Conservation (phyloP, 2,329 filamentous ascomycete species). For the Akanthomyces dipterigenus region DNA sequence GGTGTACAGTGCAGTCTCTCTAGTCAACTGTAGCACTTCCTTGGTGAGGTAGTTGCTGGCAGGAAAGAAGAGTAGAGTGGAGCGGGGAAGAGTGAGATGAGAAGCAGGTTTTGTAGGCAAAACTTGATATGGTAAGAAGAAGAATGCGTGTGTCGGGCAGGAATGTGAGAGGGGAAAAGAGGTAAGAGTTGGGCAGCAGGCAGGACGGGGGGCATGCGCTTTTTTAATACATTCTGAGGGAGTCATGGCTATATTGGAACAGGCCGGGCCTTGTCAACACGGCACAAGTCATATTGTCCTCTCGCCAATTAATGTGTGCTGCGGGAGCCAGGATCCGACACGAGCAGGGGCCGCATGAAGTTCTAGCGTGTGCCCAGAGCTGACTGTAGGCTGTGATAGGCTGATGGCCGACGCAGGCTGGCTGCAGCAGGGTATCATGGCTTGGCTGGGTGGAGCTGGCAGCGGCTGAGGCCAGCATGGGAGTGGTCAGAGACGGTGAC, state of each 20-base stretch:
- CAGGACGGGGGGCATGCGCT: constrained; percentile 29
- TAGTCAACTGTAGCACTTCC: constrained; percentile 2
- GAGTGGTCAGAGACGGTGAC: constrained; percentile 3
- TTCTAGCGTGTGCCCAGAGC: neutral
- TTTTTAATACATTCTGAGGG: constrained; percentile 27
- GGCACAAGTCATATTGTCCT: constrained; percentile 1
- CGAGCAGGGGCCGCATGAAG: constrained; percentile 8
- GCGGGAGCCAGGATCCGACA: constrained; percentile 4
- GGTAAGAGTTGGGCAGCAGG: constrained; percentile 31
- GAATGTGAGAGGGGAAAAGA: constrained; percentile 30
- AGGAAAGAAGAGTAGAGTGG: constrained; percentile 14
- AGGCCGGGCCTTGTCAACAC: constrained; percentile 7
- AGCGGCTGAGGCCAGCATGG: neutral
- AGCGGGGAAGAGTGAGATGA: constrained; percentile 13
- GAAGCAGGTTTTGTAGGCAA: constrained; percentile 12
- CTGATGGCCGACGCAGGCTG: neutral
- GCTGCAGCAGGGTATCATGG: constrained; percentile 12
- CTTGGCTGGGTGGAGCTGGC: constrained; percentile 9
- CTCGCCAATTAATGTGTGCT: constrained; percentile 10
- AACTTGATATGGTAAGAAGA: constrained; percentile 16
- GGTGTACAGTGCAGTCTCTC: constrained; percentile 7
- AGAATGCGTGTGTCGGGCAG: constrained; percentile 18
- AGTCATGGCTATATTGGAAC: neutral
- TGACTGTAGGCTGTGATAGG: constrained; percentile 8
- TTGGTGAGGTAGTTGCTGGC: constrained; percentile 3